Conservation (phyloP, 2,329 filamentous ascomycete genomes). For the Colletotrichum viniferum region DNA sequence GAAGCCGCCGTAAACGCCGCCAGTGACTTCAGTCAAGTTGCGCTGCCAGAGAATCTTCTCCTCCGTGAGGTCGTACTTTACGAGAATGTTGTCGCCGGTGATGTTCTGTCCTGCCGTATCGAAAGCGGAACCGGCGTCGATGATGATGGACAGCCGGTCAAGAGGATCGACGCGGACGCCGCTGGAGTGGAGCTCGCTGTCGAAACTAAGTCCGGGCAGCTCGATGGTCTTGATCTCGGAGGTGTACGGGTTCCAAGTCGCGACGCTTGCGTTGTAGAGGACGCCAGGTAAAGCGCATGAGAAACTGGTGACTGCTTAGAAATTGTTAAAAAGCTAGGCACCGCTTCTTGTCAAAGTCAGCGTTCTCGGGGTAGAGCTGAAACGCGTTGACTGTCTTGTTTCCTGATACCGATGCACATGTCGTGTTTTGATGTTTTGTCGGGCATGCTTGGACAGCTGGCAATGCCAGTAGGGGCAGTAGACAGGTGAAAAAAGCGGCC, state of each 20-base stretch:
- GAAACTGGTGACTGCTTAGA: rapidly evolving
- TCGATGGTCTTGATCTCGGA: constrained; percentile 28
- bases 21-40: constrained; percentile 34
- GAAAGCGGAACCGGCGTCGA: constrained; percentile 38
- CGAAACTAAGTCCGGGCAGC: constrained; percentile 33
- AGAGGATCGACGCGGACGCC: constrained; percentile 38
- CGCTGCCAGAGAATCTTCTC: constrained; percentile 31
- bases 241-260: constrained; percentile 34
- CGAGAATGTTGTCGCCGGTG: constrained; percentile 38
- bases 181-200: constrained; percentile 33
- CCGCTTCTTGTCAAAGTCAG: constrained; percentile 23
- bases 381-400: constrained; percentile 4
- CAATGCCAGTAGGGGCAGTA: constrained; percentile 3
- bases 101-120: constrained; percentile 37
- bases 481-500: not conserved
- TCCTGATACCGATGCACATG: not conserved
- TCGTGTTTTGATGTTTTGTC: not conserved
- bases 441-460: not conserved
- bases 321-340: not conserved
- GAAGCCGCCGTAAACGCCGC: constrained; percentile 37
- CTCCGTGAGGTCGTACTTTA: constrained; percentile 35
- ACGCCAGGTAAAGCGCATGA: not conserved
- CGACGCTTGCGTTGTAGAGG: constrained; percentile 38
- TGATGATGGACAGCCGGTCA: constrained; percentile 36
- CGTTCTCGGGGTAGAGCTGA: constrained; percentile 27